Evolutionary conservation across 2,329 filamentous ascomycete genomes (phyloP).

Genomic region (Aureobasidium pullulans): DNA sequence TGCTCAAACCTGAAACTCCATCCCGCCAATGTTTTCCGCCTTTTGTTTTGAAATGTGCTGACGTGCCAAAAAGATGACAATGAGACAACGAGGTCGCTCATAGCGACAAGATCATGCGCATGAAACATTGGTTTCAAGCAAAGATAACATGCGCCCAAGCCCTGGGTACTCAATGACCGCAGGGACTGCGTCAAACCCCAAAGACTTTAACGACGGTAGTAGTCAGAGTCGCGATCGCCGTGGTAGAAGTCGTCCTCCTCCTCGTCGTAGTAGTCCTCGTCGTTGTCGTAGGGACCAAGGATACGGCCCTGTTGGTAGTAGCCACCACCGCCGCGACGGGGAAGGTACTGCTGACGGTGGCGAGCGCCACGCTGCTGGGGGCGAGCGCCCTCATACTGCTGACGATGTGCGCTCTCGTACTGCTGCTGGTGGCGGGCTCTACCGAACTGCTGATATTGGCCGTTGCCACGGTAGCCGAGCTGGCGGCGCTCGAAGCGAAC

Average conservation of each 20-base stretch:
- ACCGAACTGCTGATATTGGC: neutral
- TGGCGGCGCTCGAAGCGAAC: neutral
- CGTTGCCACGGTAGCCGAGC: neutral
- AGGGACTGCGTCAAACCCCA: neutral
- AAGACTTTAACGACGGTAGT: neutral
- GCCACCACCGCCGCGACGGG: neutral
- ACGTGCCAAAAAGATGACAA: neutral
- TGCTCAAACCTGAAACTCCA: neutral
- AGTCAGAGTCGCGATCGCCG: neutral
- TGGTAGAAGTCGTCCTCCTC: neutral
- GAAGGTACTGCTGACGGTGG: neutral
- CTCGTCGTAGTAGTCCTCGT: constrained; percentile 5
- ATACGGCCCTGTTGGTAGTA: neutral
- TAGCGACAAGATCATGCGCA: too few species aligned
- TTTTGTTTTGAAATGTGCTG: neutral
- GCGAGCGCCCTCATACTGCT: neutral
- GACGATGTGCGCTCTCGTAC: too few species aligned
- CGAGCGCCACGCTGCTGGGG: neutral
- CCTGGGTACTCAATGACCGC: neutral
- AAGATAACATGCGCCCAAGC: neutral
- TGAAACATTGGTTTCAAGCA: neutral
- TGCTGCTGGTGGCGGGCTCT: too few species aligned
- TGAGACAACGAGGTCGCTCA: too few species aligned
- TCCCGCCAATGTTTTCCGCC: neutral
- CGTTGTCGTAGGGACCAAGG: neutral